These are phyloP conservation scores for Hygrophoropsis aurantiaca DNA, from an alignment of 768 basidiomycete genomes.

Conservation along the genomic window DNA sequence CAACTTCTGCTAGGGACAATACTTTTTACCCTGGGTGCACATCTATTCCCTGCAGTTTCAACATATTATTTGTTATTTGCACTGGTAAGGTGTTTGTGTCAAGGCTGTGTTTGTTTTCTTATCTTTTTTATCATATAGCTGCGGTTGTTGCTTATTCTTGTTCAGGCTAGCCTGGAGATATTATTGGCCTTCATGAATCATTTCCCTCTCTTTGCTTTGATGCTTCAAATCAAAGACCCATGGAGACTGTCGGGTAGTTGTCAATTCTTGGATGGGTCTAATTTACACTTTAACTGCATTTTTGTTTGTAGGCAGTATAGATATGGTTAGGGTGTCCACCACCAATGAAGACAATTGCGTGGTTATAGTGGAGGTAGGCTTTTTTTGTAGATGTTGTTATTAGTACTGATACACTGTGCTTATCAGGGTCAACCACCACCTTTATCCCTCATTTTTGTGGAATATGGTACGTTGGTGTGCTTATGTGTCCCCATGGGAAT, in stretches of 20 bases:
- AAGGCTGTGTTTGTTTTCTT: background rate
- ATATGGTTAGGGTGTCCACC: conserved; percentile 11
- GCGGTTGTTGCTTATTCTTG: conserved; percentile 50
- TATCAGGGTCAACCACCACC: conserved; percentile 53
- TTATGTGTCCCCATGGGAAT: background rate
- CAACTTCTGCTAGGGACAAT: conserved; percentile 94
- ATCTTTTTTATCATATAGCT: conserved; percentile 34
- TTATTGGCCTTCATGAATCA: conserved; percentile 82
- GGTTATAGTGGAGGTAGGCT: conserved; percentile 19
- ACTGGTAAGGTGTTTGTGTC: conserved; percentile 34
- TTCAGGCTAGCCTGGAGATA: conserved; percentile 65
- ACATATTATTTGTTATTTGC: conserved; percentile 87
- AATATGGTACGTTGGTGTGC: conserved; percentile 44
- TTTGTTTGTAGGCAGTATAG: background rate
- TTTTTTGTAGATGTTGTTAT: conserved; percentile 1
- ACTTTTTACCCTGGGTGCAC: conserved; percentile 77
- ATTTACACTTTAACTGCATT: conserved; percentile 29
- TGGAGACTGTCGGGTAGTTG: conserved; percentile 72
- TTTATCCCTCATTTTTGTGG: conserved; percentile 51
- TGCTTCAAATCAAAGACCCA: conserved; percentile 83
- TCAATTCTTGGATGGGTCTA: background rate
- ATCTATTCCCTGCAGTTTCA: conserved; percentile 81
- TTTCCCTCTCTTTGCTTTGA: conserved; percentile 87
- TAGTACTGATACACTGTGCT: conserved; percentile 3
- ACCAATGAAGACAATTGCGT: conserved; percentile 22